Conservation (phyloP, 176 grass and related monocot species). For the Triticum dicoccoides region DNA sequence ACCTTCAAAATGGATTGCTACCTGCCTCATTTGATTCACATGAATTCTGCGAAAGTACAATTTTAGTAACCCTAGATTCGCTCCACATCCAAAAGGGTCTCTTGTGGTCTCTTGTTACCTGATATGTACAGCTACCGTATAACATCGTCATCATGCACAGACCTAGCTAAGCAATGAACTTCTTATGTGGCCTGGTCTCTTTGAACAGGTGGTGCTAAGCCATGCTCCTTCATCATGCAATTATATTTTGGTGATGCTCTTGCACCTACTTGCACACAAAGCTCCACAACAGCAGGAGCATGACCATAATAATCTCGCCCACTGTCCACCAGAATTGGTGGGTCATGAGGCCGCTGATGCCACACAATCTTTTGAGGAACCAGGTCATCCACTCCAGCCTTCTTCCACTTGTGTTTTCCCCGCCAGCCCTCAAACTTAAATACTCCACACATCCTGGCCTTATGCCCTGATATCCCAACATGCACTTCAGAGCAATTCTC, state of each 20-base stretch:
- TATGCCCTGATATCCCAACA: constrained; percentile 73
- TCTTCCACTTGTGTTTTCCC: constrained; percentile 81
- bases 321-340: constrained; percentile 49
- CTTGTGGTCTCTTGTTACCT: neutral
- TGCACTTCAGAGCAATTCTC: constrained; percentile 83
- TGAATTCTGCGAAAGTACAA: constrained; percentile 3
- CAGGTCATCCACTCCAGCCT: constrained; percentile 66
- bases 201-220: constrained; percentile 44
- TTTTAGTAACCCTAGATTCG: neutral
- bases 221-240: constrained; percentile 83
- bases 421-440: constrained; percentile 80
- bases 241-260: constrained; percentile 56
- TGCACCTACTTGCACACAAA: constrained; percentile 73
- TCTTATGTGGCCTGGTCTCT: neutral
- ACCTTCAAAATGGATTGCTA: neutral
- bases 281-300: constrained; percentile 78
- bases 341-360: constrained; percentile 85
- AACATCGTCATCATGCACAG: neutral
- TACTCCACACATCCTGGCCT: constrained; percentile 79
- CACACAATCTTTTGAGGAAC: constrained; percentile 77
- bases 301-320: constrained; percentile 78
- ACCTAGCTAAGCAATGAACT: constrained; percentile 2
- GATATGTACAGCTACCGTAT: constrained; percentile 22
- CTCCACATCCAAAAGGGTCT: neutral
- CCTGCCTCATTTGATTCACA: neutral